These are phyloP conservation scores for Rhodotorula sp. DNA, from an alignment of 1,284 basidiomycete species.

Conservation along the genomic window DNA sequence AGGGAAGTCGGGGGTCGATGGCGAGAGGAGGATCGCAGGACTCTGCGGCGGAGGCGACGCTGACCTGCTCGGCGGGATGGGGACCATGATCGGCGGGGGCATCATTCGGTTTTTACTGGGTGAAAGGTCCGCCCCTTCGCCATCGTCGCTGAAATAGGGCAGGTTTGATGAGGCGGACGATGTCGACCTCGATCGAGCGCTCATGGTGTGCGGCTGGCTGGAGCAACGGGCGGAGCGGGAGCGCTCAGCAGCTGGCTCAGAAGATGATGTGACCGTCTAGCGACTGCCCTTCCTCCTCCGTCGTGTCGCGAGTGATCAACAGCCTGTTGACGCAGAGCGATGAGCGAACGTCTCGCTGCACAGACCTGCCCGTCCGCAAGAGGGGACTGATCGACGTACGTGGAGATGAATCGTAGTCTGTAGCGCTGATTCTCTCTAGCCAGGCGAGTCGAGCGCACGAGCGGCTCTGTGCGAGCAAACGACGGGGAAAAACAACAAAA, in stretches of 20 bases:
- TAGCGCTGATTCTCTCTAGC: too few relatives aligned
- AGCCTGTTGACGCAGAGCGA: background rate
- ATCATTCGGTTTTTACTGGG: background rate
- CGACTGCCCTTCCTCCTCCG: too few relatives aligned
- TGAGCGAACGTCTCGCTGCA: background rate
- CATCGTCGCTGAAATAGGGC: background rate
- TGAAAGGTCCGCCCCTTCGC: background rate
- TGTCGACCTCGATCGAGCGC: background rate
- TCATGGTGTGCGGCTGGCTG: background rate
- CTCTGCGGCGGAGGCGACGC: constrained; percentile 3
- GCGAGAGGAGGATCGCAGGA: constrained; percentile 23
- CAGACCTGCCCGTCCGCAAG: background rate
- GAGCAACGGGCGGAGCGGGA: background rate
- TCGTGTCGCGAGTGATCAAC: too few relatives aligned
- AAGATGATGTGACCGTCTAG: too few relatives aligned
- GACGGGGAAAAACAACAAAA: background rate
- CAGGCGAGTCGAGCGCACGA: background rate
- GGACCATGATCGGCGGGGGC: constrained; percentile 2
- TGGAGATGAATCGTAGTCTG: too few relatives aligned
- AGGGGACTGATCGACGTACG: too few relatives aligned
- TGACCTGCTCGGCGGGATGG: background rate
- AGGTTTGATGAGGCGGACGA: background rate
- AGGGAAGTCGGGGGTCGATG: constrained; percentile 30
- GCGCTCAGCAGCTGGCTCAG: too few relatives aligned
- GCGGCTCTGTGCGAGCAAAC: background rate